Evolutionary conservation across 2,329 filamentous ascomycete genomes (phyloP).

Genomic region (Whalleya microplaca): DNA sequence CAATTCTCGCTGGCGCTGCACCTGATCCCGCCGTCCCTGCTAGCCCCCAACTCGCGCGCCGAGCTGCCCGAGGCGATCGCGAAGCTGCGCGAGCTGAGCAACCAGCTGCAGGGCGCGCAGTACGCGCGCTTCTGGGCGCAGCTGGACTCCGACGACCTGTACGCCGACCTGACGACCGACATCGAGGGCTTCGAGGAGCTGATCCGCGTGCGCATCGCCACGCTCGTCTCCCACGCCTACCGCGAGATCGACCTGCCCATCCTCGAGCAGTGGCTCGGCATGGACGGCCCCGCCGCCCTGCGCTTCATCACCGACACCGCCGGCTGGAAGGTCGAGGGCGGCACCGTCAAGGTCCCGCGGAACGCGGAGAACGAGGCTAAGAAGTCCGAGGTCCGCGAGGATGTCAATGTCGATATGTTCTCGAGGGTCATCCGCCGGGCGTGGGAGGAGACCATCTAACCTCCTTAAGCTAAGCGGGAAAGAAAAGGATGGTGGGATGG

Average conservation of each 20-base stretch:
- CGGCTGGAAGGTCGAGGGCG: conserved; percentile 79
- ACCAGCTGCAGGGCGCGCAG: conserved; percentile 85
- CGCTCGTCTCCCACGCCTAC: conserved; percentile 80
- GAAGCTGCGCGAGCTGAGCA: conserved; percentile 84
- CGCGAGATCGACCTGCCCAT: conserved; percentile 71
- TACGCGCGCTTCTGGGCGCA: conserved; percentile 94
- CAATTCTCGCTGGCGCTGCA: conserved; percentile 95
- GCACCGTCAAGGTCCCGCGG: conserved; percentile 74
- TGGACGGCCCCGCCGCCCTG: conserved; percentile 67
- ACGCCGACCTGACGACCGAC: conserved; percentile 93
- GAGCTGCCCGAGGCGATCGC: conserved; percentile 88
- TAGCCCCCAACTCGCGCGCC: conserved; percentile 62
- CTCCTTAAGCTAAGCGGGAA: too few relatives aligned
- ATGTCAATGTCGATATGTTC: conserved; percentile 90
- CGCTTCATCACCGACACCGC: conserved; percentile 86
- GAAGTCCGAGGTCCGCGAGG: conserved; percentile 93
- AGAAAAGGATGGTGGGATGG: not conserved
- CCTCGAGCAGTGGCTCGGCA: conserved; percentile 76
- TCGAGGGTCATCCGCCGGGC: conserved; percentile 78
- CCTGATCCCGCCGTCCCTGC: conserved; percentile 84
- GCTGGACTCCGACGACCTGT: conserved; percentile 90
- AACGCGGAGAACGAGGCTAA: conserved; percentile 99
- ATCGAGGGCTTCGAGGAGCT: conserved; percentile 94
- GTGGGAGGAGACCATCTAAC: conserved; percentile 79
- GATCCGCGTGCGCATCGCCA: conserved; percentile 86